Percentiles rank a stretch among this genome's conserved stretches.
Conservation (phyloP, 345 rosid species). For the Syzygium grande region DNA sequence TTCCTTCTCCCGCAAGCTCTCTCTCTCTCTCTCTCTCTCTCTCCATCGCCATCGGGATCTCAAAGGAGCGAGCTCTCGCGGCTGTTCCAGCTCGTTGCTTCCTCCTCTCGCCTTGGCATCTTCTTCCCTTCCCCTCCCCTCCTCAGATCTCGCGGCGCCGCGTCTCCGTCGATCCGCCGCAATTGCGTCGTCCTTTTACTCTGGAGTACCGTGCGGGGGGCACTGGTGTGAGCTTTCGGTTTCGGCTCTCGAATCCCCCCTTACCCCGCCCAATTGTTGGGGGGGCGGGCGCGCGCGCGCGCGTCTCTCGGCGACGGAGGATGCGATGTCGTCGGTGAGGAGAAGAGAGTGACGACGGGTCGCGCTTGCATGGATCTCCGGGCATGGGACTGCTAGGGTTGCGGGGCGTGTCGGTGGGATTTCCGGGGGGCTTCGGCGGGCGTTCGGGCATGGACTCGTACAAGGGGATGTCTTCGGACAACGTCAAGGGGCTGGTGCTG, state of each 20-base stretch:
- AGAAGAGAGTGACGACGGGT: neutral
- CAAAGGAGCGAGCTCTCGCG: neutral
- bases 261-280: neutral
- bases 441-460: constrained; percentile 32
- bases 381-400: constrained; percentile 4
- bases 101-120: neutral
- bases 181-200: neutral
- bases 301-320: neutral
- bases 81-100: neutral
- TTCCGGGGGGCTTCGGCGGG: neutral
- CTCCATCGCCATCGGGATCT: neutral
- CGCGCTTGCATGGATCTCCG: constrained; percentile 3
- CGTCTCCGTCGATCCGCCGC: neutral
- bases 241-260: too few species aligned
- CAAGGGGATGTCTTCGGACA: constrained; percentile 75
- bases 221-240: neutral
- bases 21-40: neutral
- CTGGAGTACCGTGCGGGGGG: neutral
- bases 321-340: neutral
- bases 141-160: neutral
- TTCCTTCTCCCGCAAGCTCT: neutral
- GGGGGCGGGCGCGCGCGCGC: too few species aligned
- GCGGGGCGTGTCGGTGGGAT: neutral
- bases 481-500: constrained; percentile 72
- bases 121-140: neutral